phyloP scores from a whole-genome alignment of 2,329 filamentous ascomycete species.

The Colletotrichum musae region DNA sequence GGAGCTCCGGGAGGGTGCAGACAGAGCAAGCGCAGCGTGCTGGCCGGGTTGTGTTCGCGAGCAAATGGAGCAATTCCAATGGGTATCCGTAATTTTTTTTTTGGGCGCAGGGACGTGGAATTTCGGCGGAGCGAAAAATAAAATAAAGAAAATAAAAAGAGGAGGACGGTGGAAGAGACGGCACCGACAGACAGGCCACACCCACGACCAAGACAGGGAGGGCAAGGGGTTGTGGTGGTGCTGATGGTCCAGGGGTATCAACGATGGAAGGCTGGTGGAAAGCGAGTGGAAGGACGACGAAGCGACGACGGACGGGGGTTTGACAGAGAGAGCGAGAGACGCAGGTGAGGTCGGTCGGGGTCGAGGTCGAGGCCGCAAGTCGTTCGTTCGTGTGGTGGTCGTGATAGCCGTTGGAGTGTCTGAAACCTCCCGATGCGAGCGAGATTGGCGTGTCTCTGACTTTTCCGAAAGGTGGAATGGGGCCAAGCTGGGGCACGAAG shows the following conservation, averaged over 20 bases:
- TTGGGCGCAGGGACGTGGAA: conserved; percentile 8
- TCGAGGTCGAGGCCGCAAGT: background rate
- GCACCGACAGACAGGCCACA: conserved; percentile 9
- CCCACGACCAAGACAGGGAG: background rate
- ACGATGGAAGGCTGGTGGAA: conserved; percentile 32
- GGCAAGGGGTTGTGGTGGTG: background rate
- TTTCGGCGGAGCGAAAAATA: conserved; percentile 8
- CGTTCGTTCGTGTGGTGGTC: background rate
- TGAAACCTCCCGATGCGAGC: conserved; percentile 9
- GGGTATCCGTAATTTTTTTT: conserved; percentile 32
- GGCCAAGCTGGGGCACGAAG: background rate
- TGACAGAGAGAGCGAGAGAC: background rate
- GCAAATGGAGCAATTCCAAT: conserved; percentile 20
- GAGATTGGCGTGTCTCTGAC: conserved; percentile 16
- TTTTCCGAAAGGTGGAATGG: background rate
- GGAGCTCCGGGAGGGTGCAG: background rate
- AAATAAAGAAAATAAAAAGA: conserved; percentile 11
- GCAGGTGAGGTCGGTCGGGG: too few species aligned
- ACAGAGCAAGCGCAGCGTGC: conserved; percentile 12
- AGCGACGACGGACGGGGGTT: conserved; percentile 1
- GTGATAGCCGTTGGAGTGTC: conserved; percentile 13
- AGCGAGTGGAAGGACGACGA: conserved; percentile 9
- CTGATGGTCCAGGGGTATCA: conserved; percentile 27
- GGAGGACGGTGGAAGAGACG: conserved; percentile 7
- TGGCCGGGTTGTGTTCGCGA: background rate